These are phyloP conservation scores for Gymnopus androsaceus DNA, from an alignment of 1,284 basidiomycete species.

Conservation along the genomic window DNA sequence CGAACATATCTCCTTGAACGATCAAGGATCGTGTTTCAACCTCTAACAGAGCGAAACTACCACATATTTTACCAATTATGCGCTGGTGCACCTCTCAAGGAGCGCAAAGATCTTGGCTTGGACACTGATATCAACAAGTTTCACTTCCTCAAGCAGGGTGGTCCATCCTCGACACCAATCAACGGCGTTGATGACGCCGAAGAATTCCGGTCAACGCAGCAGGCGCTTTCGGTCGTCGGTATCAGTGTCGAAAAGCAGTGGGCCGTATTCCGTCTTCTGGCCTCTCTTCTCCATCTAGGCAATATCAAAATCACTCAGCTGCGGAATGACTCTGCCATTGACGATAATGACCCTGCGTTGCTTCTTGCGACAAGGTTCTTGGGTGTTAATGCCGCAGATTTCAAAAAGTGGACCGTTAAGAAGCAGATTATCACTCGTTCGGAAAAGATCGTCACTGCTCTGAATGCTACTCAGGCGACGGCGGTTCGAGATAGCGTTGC, in stretches of 20 bases:
- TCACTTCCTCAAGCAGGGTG: slow-evolving; percentile 93
- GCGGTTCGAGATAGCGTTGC: slow-evolving; percentile 96
- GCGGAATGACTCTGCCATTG: slow-evolving; percentile 83
- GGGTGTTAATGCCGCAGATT: slow-evolving; percentile 89
- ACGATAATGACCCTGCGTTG: slow-evolving; percentile 85
- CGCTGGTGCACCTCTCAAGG: slow-evolving; percentile 92
- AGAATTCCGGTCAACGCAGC: slow-evolving; percentile 92
- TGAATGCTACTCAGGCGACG: slow-evolving; percentile 89
- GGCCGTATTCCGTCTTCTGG: slow-evolving; percentile 94
- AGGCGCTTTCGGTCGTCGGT: slow-evolving; percentile 94
- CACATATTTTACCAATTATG: slow-evolving; percentile 99
- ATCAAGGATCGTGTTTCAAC: slow-evolving; percentile 96
- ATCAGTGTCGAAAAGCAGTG: slow-evolving; percentile 97
- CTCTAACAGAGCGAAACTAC: slow-evolving; percentile 96
- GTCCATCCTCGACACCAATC: slow-evolving; percentile 83
- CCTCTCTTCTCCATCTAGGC: slow-evolving; percentile 93
- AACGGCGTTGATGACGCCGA: slow-evolving; percentile 92
- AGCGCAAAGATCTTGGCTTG: slow-evolving; percentile 92
- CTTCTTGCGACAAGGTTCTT: slow-evolving; percentile 85
- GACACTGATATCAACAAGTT: slow-evolving; percentile 88
- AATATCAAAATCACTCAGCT: slow-evolving; percentile 89
- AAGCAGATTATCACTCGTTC: slow-evolving; percentile 94
- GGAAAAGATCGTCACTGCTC: slow-evolving; percentile 91
- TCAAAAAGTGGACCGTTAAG: slow-evolving; percentile 99
- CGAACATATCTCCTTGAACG: slow-evolving; percentile 97